These are phyloP conservation scores for Orbilia blumenaviensis DNA, from an alignment of 2,329 filamentous ascomycete genomes.

Conservation along the genomic window DNA sequence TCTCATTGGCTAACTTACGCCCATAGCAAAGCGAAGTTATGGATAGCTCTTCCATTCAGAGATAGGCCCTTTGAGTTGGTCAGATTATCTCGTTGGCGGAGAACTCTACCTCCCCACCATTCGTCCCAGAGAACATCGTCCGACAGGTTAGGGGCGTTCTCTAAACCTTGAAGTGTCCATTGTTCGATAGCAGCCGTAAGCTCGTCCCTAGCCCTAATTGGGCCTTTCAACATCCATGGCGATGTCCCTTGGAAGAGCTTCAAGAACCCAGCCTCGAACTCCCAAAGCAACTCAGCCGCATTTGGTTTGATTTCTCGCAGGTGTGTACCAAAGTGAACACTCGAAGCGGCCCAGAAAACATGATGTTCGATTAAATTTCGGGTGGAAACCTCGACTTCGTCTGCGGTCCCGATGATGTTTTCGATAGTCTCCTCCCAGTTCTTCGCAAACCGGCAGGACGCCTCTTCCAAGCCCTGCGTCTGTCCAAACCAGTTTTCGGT, in stretches of 20 bases:
- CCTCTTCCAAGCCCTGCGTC: constrained; percentile 4
- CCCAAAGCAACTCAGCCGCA: constrained; percentile 6
- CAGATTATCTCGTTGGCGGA: constrained; percentile 17
- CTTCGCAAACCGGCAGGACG: background rate
- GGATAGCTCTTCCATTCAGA: background rate
- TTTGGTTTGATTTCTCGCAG: constrained; percentile 15
- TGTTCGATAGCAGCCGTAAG: constrained; percentile 11
- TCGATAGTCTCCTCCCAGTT: constrained; percentile 22
- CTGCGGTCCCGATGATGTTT: background rate
- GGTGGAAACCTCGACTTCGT: background rate
- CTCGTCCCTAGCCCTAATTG: constrained; percentile 24
- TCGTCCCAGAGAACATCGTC: constrained; percentile 35
- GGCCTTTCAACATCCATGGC: constrained; percentile 23
- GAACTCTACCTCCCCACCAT: constrained; percentile 33
- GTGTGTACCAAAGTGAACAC: constrained; percentile 27
- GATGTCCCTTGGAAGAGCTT: constrained; percentile 45
- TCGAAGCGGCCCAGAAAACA: constrained; percentile 33
- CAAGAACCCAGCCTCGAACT: constrained; percentile 37
- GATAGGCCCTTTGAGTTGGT: constrained; percentile 1
- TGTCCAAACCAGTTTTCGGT: constrained; percentile 35
- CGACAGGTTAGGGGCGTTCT: constrained; percentile 21
- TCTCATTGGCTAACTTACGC: constrained; percentile 27
- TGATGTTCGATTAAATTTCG: constrained; percentile 27
- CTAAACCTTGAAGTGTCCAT: constrained; percentile 11
- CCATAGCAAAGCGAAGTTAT: constrained; percentile 27